Percentiles rank a stretch among this genome's conserved stretches.
Conservation (phyloP, 345 rosid genomes). For the Camelina hispida region DNA sequence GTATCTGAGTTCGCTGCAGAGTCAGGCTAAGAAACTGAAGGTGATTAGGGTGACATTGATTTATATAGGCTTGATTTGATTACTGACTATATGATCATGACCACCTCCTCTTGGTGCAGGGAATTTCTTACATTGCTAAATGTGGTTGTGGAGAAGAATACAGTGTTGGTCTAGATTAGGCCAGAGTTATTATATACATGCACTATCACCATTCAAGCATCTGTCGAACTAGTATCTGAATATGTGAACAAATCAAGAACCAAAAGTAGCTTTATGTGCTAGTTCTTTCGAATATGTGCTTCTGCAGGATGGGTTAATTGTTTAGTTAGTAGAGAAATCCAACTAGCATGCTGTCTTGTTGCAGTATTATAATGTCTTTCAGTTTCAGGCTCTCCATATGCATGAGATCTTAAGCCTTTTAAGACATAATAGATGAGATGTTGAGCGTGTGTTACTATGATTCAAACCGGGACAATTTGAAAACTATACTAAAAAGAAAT, state of each 20-base stretch:
- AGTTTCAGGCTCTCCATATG: too few relatives aligned
- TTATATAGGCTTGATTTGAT: neutral
- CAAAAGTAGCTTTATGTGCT: slow-evolving; percentile 16
- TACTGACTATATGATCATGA: slow-evolving; percentile 7
- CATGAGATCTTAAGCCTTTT: too few relatives aligned
- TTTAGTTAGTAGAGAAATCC: neutral
- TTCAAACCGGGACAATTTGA: too few relatives aligned
- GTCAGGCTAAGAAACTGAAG: slow-evolving; percentile 63
- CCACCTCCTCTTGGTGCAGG: slow-evolving; percentile 51
- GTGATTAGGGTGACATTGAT: slow-evolving; percentile 39
- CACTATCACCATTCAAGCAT: slow-evolving; percentile 22
- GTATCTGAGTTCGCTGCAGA: slow-evolving; percentile 56
- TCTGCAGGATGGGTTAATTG: neutral
- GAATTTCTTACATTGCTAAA: slow-evolving; percentile 56
- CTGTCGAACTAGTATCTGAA: neutral
- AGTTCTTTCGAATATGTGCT: slow-evolving; percentile 10
- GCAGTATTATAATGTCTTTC: too few relatives aligned
- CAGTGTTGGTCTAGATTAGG: slow-evolving; percentile 46
- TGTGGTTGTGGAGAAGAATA: slow-evolving; percentile 66
- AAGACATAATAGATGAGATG: too few relatives aligned
- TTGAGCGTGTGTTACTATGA: too few relatives aligned
- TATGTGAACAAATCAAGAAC: slow-evolving; percentile 12
- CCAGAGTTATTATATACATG: neutral
- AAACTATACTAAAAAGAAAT: too few relatives aligned
- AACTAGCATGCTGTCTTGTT: neutral